Conservation (phyloP, 176 grass and related monocot genomes). For the Rhynchospora breviuscula region DNA sequence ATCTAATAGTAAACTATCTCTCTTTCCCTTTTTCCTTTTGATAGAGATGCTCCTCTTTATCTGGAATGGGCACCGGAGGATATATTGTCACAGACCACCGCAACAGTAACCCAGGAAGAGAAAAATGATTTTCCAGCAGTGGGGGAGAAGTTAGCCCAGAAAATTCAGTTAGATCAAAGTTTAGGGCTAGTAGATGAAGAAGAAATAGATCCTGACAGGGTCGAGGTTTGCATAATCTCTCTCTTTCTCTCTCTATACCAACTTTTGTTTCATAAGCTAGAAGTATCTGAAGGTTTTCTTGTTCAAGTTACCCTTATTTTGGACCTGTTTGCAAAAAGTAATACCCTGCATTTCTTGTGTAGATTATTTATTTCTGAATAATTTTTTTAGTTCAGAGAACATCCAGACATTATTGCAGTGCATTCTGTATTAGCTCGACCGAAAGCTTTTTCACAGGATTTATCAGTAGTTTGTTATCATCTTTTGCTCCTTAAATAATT, state of each 20-base stretch:
- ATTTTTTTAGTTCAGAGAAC: not conserved
- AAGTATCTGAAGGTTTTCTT: not conserved
- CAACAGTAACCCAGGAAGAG: constrained; percentile 51
- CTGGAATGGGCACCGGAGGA: constrained; percentile 89
- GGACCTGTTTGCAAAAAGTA: not conserved
- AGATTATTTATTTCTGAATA: not conserved
- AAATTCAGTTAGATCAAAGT: constrained; percentile 77
- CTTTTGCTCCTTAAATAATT: constrained; percentile 4
- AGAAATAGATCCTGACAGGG: constrained; percentile 86
- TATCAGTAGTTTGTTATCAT: constrained; percentile 13
- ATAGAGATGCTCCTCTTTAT: constrained; percentile 87
- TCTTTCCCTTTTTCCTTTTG: constrained; percentile 9
- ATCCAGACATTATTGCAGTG: not conserved
- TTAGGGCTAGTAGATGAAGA: constrained; percentile 72
- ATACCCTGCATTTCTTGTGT: not conserved
- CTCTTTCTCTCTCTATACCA: constrained; percentile 1
- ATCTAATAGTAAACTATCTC: constrained; percentile 1
- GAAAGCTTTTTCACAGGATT: not conserved
- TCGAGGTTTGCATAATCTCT: constrained; percentile 59
- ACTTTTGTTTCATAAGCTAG: constrained; percentile 3
- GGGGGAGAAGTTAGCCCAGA: constrained; percentile 59
- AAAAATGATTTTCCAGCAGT: constrained; percentile 24
- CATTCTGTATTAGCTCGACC: not conserved
- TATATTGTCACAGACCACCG: constrained; percentile 62
- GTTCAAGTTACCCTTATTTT: not conserved